Evolutionary conservation across 345 rosid genomes (phyloP).

Genomic region (Gossypium rotundifolium): DNA sequence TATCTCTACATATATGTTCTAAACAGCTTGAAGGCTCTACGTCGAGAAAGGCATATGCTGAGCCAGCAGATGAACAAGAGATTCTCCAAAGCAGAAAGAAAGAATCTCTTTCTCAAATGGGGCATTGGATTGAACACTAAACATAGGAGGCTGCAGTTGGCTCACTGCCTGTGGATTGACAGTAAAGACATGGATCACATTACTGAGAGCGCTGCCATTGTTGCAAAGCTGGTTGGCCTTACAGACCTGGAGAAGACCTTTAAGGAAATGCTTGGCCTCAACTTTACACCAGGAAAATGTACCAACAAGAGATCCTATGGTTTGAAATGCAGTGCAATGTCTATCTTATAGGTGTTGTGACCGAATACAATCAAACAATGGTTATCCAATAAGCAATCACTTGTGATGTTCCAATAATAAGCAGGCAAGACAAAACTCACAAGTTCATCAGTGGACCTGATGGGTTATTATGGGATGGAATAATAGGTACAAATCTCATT

Average conservation of each 20-base stretch:
- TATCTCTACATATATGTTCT: not conserved
- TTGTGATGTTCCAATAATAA: no score
- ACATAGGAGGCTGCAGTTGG: conserved; percentile 60
- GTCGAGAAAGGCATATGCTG: conserved; percentile 65
- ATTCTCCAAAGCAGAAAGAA: conserved; percentile 49
- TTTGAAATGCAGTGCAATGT: conserved; percentile 34
- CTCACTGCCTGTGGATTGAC: conserved; percentile 58
- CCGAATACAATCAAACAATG: no score
- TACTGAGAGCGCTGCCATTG: conserved; percentile 59
- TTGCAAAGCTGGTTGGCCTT: conserved; percentile 62
- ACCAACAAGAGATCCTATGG: conserved; percentile 27
- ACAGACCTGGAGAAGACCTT: conserved; percentile 36
- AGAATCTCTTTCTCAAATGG: conserved; percentile 66
- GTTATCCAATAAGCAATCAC: not conserved
- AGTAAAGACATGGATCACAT: conserved; percentile 54
- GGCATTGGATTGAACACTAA: conserved; percentile 52
- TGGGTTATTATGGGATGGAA: not conserved
- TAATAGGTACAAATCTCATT: not conserved
- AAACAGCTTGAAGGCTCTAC: conserved; percentile 51
- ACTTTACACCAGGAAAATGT: conserved; percentile 24
- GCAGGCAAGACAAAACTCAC: not conserved
- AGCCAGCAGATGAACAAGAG: conserved; percentile 52
- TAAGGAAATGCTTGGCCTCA: conserved; percentile 47
- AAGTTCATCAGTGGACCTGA: not conserved
- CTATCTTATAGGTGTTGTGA: conserved; percentile 19